Evolutionary conservation across 164 flowering plant species (phyloP), one percentile per base, ranked within the genome.

Genomic region (Houttuynia cordata): DNA sequence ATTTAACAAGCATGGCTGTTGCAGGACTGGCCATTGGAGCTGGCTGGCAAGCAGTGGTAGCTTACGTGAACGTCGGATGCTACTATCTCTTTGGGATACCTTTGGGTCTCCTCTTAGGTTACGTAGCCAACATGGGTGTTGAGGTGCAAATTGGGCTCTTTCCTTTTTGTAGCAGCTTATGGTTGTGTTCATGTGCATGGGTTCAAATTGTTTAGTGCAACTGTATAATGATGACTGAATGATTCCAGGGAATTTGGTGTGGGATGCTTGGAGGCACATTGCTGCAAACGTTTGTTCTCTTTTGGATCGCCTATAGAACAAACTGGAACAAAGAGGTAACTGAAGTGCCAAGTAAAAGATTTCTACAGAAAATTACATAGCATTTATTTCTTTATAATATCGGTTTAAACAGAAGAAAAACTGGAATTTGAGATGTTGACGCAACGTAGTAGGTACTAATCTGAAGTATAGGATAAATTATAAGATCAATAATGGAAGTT

Each of bases 21-120:
- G 37, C 59, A 87, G 91, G 88, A 24, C 87, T 82, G 56, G 88
- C 95, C 10, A 67, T 84, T 58, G 88, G 91, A 64, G 91, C 88
- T 24, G 91, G 91, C 61, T 87, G 91, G 91, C 87, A 84, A 74
- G 71, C 80, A 18, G 42, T 58, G 10, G 83, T 87, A 21, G 91
- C 91, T 10, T 83, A 78, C 62, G 78, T 85, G 24, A 85, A 82
- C 68, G 68, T 85, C 58, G 84, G 57, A 0, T 81, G 87, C 66
- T 87, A 87, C 66, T 85, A 83, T 51, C 1, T 80, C 0, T 67
- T 83, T 62, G 91, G 88, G 12, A 39, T 85, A 58, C 85, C 91
- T 12, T 51, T 81, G 55, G 88, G 87, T 50, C 79, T 81, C 9
- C 39, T 68, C n/a, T 17, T 83, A 61, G 81, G 86, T 9, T 83